Conservation (phyloP, 345 rosid genomes). For the Populus alba region DNA sequence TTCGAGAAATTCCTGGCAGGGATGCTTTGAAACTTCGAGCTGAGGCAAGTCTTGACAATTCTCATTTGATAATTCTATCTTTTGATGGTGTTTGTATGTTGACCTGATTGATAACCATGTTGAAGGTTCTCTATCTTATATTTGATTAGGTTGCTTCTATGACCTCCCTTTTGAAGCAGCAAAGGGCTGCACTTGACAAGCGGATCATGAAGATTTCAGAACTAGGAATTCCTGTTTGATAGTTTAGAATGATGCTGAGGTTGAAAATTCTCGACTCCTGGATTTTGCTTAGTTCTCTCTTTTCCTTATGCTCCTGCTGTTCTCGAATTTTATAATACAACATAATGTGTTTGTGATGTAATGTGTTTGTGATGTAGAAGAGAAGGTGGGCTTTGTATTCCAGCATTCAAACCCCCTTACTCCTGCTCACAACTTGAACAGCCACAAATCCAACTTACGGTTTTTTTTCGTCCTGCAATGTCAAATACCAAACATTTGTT, state of each 20-base stretch:
- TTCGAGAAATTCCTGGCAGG: conserved; percentile 85
- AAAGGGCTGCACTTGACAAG: conserved; percentile 56
- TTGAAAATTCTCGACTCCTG: background rate
- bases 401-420: background rate
- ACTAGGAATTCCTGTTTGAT: conserved; percentile 61
- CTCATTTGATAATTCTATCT: background rate
- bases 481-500: background rate
- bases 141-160: conserved; percentile 71
- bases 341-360: background rate
- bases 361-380: background rate
- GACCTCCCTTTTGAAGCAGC: conserved; percentile 62
- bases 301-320: background rate
- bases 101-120: background rate
- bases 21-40: conserved; percentile 93
- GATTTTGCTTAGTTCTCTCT: background rate
- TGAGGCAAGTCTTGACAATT: conserved; percentile 48
- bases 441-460: background rate
- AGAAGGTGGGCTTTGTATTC: background rate
- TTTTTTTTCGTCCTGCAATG: background rate
- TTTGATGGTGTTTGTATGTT: background rate
- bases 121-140: background rate
- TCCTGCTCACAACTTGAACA: background rate
- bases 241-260: background rate
- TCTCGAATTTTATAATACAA: background rate
- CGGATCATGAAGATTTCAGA: conserved; percentile 77